phyloP scores from a whole-genome alignment of 805 yeast genomes.

The Teunomyces aglyptinius region DNA sequence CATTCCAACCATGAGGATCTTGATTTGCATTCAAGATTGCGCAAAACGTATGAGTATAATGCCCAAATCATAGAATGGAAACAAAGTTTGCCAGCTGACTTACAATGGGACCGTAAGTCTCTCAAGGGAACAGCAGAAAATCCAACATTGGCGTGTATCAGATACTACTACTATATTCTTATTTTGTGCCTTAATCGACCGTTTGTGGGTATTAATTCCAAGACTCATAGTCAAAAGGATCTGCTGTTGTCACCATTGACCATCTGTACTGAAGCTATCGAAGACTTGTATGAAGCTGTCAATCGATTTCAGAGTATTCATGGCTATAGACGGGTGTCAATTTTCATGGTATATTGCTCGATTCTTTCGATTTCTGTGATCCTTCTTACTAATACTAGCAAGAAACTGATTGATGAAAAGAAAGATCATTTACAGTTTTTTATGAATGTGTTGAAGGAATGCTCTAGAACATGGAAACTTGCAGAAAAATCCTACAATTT shows the following conservation, averaged over 20 bases:
- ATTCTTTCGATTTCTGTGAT: conserved; percentile 45
- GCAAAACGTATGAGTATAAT: conserved; percentile 46
- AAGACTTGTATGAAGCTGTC: conserved; percentile 40
- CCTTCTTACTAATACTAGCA: conserved; percentile 31
- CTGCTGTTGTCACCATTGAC: conserved; percentile 26
- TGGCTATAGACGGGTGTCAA: conserved; percentile 42
- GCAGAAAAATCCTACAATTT: conserved; percentile 45
- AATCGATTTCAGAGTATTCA: conserved; percentile 36
- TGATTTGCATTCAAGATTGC: conserved; percentile 38
- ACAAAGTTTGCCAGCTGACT: conserved; percentile 44
- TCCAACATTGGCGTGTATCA: conserved; percentile 52
- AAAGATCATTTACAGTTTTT: conserved; percentile 35
- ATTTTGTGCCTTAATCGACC: conserved; percentile 61
- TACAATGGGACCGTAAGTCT: conserved; percentile 47
- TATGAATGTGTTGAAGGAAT: conserved; percentile 38
- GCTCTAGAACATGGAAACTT: conserved; percentile 47
- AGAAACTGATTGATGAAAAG: conserved; percentile 23
- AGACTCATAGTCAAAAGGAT: conserved; percentile 11
- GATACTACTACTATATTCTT: conserved; percentile 58
- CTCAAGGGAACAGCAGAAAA: conserved; percentile 45
- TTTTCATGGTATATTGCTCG: conserved; percentile 47
- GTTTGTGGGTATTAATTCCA: conserved; percentile 42
- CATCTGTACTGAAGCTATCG: conserved; percentile 40
- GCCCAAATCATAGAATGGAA: conserved; percentile 53
- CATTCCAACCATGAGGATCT: conserved; percentile 35